Base-by-base conservation (phyloP, 2,329 filamentous ascomycete species). In the Fusarium staphyleae region DNA sequence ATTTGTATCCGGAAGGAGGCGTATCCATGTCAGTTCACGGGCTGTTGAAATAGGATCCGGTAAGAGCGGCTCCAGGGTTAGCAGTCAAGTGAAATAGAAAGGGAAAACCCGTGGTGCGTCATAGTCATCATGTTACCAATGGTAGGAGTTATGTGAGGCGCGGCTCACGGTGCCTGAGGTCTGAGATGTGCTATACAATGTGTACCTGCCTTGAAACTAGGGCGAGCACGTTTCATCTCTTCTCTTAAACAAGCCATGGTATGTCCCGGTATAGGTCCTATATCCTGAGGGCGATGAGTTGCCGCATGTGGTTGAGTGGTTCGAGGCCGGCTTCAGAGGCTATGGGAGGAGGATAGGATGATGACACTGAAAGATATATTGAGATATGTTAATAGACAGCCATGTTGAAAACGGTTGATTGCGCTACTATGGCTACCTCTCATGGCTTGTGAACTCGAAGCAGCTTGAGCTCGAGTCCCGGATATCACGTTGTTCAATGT, bases 131-230 rank as follows among this genome's bases (percentile, higher is more conserved):
- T 24, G 22, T 16, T 14, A 36, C 42, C 24, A 22, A 33, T 41
- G 19, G n/a, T 14, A 6, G 6, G 4, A n/a, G 13, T 5, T 30
- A 4, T 30, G 12, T n/a, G n/a, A n/a, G n/a, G n/a, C 28, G 3
- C 28, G 3, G 11, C 11, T n/a, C 13, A 30, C 3, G 28, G 28
- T 8, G 4, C 22, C 7, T 4, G 22, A 9, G 8, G 8, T 15
- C 24, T 11, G 33, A 16, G 29, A 28, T 22, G 26, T 13, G 43
- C 26, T 24, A n/a, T n/a, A 6, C 22, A 8, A 24, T 24, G 22
- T 61, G 57, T 52, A 49, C 43, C 52, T 54, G 52, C 52, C 39
- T 61, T 22, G 42, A 28, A 40, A 33, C 34, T 30, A 35, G n/a
- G 32, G 28, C 41, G 36, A 24, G 22, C 30, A 22, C 45, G 57